Percentiles rank a stretch among this genome's conserved stretches.
phyloP scores from a whole-genome alignment of 306 rosid species.

The Phaseolus lunatus region DNA sequence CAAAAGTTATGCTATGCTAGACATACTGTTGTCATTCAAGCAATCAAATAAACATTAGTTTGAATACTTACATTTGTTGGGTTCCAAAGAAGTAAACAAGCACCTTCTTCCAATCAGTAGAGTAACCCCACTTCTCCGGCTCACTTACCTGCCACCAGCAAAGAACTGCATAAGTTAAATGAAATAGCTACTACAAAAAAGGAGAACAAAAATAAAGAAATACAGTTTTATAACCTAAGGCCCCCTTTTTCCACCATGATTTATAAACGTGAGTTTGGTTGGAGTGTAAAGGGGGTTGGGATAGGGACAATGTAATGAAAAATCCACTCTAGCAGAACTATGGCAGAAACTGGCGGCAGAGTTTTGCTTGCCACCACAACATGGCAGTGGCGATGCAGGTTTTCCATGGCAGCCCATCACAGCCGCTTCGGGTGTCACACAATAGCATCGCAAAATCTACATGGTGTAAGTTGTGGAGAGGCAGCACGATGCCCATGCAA shows the following conservation, averaged over 20 bases:
- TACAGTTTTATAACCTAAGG: not conserved
- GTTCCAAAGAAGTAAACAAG: slow-evolving; percentile 94
- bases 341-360: no score
- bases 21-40: slow-evolving; percentile 15
- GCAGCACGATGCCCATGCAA: no score
- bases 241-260: not conserved
- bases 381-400: no score
- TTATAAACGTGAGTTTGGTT: not conserved
- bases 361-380: no score
- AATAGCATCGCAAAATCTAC: no score
- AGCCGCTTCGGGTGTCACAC: no score
- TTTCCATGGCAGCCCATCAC: no score
- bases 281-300: not conserved
- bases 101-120: slow-evolving; percentile 92
- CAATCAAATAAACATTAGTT: not conserved
- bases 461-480: no score
- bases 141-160: slow-evolving; percentile 83
- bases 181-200: slow-evolving; percentile 13
- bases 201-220: not conserved
- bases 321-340: no score
- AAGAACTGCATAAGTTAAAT: slow-evolving; percentile 45
- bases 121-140: slow-evolving; percentile 94
- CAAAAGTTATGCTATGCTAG: not conserved
- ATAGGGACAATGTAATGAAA: no score
- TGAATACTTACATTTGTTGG: slow-evolving; percentile 85